A percentile compares a stretch with the other conserved stretches of the same genome.
phyloP scores from a whole-genome alignment of 1,284 basidiomycete genomes.

The Cutaneotrichosporon mucoides region DNA sequence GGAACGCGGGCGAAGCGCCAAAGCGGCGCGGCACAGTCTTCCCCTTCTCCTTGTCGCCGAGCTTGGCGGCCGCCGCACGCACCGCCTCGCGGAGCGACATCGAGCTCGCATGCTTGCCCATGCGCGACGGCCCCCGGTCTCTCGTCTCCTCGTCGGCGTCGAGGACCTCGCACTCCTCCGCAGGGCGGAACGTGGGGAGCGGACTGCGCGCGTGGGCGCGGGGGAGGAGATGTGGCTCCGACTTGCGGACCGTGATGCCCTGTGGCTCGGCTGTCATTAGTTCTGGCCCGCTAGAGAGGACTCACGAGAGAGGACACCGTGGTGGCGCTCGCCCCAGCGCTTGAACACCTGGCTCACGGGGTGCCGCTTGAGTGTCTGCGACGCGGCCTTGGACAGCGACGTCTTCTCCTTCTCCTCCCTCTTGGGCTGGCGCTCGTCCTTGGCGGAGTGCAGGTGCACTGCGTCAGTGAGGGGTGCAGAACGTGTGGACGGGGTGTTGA shows the following conservation, averaged over 20 bases:
- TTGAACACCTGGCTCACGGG: constrained; percentile 19
- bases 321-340: not conserved
- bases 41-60: constrained; percentile 17
- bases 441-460: too few relatives aligned
- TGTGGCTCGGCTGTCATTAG: constrained; percentile 7
- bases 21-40: constrained; percentile 5
- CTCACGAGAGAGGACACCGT: not conserved
- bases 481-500: not conserved
- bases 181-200: not conserved
- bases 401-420: not conserved
- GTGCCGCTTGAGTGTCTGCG: constrained; percentile 20
- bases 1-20: not conserved
- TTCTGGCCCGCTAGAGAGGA: not conserved
- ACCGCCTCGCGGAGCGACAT: constrained; percentile 37
- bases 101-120: constrained; percentile 10
- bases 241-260: constrained; percentile 27
- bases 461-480: not conserved
- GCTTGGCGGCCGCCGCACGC: constrained; percentile 7
- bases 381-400: not conserved
- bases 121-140: not conserved
- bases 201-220: not conserved
- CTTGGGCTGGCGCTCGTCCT: not conserved
- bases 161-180: constrained; percentile 1
- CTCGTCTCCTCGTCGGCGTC: not conserved
- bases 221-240: constrained; percentile 32